These are phyloP conservation scores for Trifolium fragiferum DNA, from an alignment of 306 rosid genomes.

Conservation along the genomic window DNA sequence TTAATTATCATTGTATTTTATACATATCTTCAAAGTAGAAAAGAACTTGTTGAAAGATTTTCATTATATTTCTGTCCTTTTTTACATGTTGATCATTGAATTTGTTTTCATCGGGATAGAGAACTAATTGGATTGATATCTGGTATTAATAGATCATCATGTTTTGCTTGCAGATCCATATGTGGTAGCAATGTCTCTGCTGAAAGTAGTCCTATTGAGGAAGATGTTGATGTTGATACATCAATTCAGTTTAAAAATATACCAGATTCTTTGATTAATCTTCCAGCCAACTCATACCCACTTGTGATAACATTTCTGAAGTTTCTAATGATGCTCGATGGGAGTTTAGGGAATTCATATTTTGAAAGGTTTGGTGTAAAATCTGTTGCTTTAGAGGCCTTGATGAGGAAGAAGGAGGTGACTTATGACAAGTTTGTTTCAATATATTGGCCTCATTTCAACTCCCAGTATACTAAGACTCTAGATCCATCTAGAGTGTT, in stretches of 20 bases:
- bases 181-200: constrained; percentile 39
- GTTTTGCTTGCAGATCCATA: constrained; percentile 47
- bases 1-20: too few species aligned
- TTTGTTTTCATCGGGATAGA: too few species aligned
- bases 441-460: constrained; percentile 74
- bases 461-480: constrained; percentile 53
- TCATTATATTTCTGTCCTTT: too few species aligned
- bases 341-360: constrained; percentile 64
- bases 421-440: constrained; percentile 67
- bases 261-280: constrained; percentile 60
- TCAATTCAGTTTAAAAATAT: constrained; percentile 53
- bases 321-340: constrained; percentile 85
- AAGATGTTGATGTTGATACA: constrained; percentile 61
- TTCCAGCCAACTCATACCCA: constrained; percentile 59
- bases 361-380: constrained; percentile 63
- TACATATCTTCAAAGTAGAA: too few species aligned
- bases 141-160: neutral
- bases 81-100: too few species aligned
- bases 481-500: constrained; percentile 69
- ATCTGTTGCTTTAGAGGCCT: constrained; percentile 56
- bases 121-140: too few species aligned
- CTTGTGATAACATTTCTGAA: constrained; percentile 78
- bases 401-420: constrained; percentile 65
- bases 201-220: constrained; percentile 42
- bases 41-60: too few species aligned